Evolutionary conservation across 2,329 filamentous ascomycete genomes (phyloP).

Genomic region (Colletotrichum aenigma): DNA sequence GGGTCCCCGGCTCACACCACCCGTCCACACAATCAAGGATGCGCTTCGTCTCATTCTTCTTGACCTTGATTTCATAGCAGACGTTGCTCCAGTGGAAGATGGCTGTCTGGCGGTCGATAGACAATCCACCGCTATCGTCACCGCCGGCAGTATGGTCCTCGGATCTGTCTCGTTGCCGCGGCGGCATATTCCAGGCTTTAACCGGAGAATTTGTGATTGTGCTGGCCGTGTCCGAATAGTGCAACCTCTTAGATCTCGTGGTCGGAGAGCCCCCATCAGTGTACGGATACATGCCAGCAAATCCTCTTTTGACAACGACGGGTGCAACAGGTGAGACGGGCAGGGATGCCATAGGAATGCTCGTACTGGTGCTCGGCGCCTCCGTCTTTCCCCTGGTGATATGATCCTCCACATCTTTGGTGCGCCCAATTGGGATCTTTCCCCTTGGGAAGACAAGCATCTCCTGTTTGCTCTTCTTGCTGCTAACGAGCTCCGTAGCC

Average conservation of each 20-base stretch:
- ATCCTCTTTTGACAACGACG: background rate
- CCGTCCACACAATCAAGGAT: conserved; percentile 75
- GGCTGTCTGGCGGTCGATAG: conserved; percentile 54
- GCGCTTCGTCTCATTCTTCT: conserved; percentile 62
- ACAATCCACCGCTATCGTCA: conserved; percentile 21
- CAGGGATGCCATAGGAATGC: background rate
- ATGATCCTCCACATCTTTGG: background rate
- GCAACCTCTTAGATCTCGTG: background rate
- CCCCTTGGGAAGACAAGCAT: conserved; percentile 16
- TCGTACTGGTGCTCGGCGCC: background rate
- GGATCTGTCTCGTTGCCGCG: background rate
- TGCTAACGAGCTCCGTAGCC: conserved; percentile 5
- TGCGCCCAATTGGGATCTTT: background rate
- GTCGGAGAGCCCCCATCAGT: background rate
- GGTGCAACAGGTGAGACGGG: background rate
- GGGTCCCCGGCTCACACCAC: conserved; percentile 76
- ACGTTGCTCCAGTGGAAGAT: conserved; percentile 77
- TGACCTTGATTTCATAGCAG: conserved; percentile 76
- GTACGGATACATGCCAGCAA: background rate
- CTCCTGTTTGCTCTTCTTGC: conserved; percentile 2
- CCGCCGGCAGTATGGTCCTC: background rate
- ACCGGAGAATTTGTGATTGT: background rate
- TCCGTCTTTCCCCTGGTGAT: conserved; percentile 2
- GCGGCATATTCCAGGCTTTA: background rate
- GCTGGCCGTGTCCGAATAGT: background rate